Base-by-base conservation (phyloP, 2,329 filamentous ascomycete species). In the Cordyceps cicadae region DNA sequence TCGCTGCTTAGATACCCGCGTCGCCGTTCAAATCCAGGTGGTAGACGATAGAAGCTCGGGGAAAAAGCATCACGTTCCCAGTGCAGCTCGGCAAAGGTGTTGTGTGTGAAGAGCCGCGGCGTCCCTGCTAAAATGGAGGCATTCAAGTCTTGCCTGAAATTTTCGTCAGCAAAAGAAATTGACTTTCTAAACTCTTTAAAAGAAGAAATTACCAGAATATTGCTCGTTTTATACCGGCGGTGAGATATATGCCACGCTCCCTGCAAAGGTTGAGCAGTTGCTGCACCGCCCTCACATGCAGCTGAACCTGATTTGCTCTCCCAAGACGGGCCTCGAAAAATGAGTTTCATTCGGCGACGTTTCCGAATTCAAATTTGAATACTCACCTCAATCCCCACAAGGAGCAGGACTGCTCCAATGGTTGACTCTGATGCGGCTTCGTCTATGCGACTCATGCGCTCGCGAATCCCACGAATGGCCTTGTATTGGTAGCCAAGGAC, bases 111-210 rank as follows among this genome's bases (percentile, higher is more conserved):
- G 7, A 76, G 67, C 0, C 75, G 76, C 2, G 43, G 68, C 0
- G 75, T 75, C 0, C 74, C 74, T 19, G 74, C 67, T 61, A 78
- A 57, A 21, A 78, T 62, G 0, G 72, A 72, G 0, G 72, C 70
- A 62, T 78, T 76, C 52, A 78, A 63, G 52, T 78, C 76, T 65
- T 77, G 75, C 76, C 75, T 78, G 9, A 58, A 2, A 3, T 5
- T 1, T 60, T 4, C 29, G 39, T 9, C 24, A 51, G 26, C 63
- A 21, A 62, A 3, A 63, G 34, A 66, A 59, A 63, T 11, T 14
- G 24, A 24, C 24, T 34, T 7, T 14, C 7, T 7, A 9, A 32
- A 6, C 24, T 24, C 24, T 17, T 5, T 21, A 9, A 14, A 12
- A 8, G 15, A 29, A 50, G 1, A 24, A 7, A 29, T 5, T 50